These are phyloP conservation scores for Petasospora rhodanensis DNA, from an alignment of 1,139 yeast genomes.

Conservation along the genomic window DNA sequence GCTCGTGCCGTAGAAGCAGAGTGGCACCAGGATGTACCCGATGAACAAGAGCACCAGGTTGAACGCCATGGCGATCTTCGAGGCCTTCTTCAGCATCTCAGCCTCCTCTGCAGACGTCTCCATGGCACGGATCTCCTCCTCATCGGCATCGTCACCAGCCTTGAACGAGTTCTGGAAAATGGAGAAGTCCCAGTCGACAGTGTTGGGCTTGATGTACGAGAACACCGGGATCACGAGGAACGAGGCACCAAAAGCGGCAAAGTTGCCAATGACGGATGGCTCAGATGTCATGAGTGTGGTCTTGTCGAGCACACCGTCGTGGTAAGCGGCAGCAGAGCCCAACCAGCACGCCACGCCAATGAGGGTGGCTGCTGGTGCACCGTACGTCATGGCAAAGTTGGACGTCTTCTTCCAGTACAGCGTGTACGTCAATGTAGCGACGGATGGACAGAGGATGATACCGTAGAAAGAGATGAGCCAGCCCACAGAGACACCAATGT, in stretches of 20 bases:
- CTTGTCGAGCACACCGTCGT: slow-evolving; percentile 27
- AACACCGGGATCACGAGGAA: slow-evolving; percentile 27
- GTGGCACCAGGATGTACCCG: slow-evolving; percentile 29
- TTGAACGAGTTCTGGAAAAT: slow-evolving; percentile 23
- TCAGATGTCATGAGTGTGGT: slow-evolving; percentile 28
- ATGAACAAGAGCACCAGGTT: slow-evolving; percentile 29
- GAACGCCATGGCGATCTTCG: slow-evolving; percentile 25
- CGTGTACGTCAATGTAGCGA: slow-evolving; percentile 32
- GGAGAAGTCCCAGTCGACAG: slow-evolving; percentile 23
- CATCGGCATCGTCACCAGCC: slow-evolving; percentile 35
- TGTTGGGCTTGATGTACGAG: slow-evolving; percentile 31
- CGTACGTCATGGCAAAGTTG: slow-evolving; percentile 35
- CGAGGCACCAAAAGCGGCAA: slow-evolving; percentile 30
- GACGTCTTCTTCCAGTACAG: slow-evolving; percentile 49
- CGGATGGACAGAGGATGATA: slow-evolving; percentile 35
- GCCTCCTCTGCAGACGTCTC: slow-evolving; percentile 24
- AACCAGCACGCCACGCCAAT: slow-evolving; percentile 47
- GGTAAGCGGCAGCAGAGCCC: slow-evolving; percentile 35
- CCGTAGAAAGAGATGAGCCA: slow-evolving; percentile 34
- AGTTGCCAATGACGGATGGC: slow-evolving; percentile 35
- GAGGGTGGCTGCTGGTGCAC: slow-evolving; percentile 44
- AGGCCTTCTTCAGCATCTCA: slow-evolving; percentile 26
- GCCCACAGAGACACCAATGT: slow-evolving; percentile 31
- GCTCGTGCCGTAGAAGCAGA: slow-evolving; percentile 32
- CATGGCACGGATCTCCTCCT: slow-evolving; percentile 28